Percentiles rank a stretch among this genome's conserved stretches.
phyloP scores from a whole-genome alignment of 768 basidiomycete genomes.

The Amanita subjunquillea region DNA sequence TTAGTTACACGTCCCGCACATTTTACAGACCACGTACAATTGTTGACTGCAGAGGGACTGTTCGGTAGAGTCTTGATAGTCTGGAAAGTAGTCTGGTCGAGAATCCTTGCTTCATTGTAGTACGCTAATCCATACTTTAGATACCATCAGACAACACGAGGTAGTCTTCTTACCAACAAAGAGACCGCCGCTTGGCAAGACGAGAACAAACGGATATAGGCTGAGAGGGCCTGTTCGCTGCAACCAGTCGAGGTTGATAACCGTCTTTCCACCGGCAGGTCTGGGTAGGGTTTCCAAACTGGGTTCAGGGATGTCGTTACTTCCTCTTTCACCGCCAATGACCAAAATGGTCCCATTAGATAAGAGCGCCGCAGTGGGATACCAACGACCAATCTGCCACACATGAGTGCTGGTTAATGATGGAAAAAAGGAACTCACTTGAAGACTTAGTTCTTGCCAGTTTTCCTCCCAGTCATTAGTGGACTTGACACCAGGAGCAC shows the following conservation, averaged over 20 bases:
- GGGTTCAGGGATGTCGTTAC: slow-evolving; percentile 55
- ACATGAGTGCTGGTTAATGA: background rate
- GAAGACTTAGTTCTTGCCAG: slow-evolving; percentile 40
- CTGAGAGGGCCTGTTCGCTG: slow-evolving; percentile 70
- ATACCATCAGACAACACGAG: background rate
- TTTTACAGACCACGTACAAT: slow-evolving; percentile 26
- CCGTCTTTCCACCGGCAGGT: slow-evolving; percentile 52
- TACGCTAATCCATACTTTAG: slow-evolving; percentile 34
- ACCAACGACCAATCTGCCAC: slow-evolving; percentile 56
- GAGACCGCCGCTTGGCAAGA: slow-evolving; percentile 59
- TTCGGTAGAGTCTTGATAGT: slow-evolving; percentile 57
- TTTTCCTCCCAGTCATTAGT: slow-evolving; percentile 81
- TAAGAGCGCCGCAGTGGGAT: slow-evolving; percentile 56
- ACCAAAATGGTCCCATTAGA: slow-evolving; percentile 68
- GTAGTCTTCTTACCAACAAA: slow-evolving; percentile 45
- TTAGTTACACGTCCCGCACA: background rate
- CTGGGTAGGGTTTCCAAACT: slow-evolving; percentile 65
- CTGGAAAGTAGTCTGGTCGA: slow-evolving; percentile 55
- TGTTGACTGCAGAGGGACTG: slow-evolving; percentile 64
- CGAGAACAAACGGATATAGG: slow-evolving; percentile 66
- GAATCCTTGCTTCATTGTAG: slow-evolving; percentile 73
- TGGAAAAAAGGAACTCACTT: slow-evolving; percentile 28
- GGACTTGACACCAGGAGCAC: slow-evolving; percentile 54
- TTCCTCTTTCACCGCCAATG: slow-evolving; percentile 66
- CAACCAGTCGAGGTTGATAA: slow-evolving; percentile 54